Percentiles rank a stretch among this genome's conserved stretches.
These are phyloP conservation scores for Globisporangium apiculatum DNA, from an alignment of 352 stramenopile genomes.

Conservation along the genomic window DNA sequence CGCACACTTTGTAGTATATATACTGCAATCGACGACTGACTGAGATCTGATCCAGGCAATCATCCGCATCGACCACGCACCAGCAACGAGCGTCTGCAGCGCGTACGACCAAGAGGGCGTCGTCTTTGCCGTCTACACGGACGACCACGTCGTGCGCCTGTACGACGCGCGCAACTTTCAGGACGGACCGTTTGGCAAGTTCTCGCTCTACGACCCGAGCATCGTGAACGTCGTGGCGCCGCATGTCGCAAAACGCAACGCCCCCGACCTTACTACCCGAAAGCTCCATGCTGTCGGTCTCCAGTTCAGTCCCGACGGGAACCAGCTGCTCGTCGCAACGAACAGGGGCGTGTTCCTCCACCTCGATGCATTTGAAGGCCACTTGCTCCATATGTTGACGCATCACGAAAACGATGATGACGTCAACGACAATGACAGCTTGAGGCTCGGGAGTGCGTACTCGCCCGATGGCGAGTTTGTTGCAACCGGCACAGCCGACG, in stretches of 20 bases:
- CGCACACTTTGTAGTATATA: background rate
- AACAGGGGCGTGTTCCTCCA: slow-evolving; percentile 78
- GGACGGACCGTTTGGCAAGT: slow-evolving; percentile 85
- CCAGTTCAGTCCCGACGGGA: slow-evolving; percentile 83
- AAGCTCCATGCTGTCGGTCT: slow-evolving; percentile 72
- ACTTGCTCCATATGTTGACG: slow-evolving; percentile 65
- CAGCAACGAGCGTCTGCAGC: slow-evolving; percentile 54
- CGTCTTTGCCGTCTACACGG: slow-evolving; percentile 81
- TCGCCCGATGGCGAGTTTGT: slow-evolving; percentile 75
- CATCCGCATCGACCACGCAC: slow-evolving; percentile 55
- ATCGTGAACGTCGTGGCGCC: slow-evolving; percentile 55
- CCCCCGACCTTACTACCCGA: slow-evolving; percentile 40
- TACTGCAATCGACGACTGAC: background rate
- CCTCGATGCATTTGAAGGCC: slow-evolving; percentile 80
- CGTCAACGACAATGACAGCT: slow-evolving; percentile 8
- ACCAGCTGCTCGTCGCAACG: slow-evolving; percentile 77
- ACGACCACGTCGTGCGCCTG: slow-evolving; percentile 83
- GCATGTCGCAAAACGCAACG: slow-evolving; percentile 45
- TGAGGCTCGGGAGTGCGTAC: slow-evolving; percentile 59
- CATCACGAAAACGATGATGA: slow-evolving; percentile 23
- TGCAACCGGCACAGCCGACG: slow-evolving; percentile 62
- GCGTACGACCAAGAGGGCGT: slow-evolving; percentile 82
- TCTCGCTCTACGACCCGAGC: slow-evolving; percentile 74
- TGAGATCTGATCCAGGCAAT: slow-evolving; percentile 25
- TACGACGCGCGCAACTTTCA: slow-evolving; percentile 86